These are phyloP conservation scores for Pestalotiopsis sp. DNA, from an alignment of 2,329 filamentous ascomycete genomes.

Conservation along the genomic window DNA sequence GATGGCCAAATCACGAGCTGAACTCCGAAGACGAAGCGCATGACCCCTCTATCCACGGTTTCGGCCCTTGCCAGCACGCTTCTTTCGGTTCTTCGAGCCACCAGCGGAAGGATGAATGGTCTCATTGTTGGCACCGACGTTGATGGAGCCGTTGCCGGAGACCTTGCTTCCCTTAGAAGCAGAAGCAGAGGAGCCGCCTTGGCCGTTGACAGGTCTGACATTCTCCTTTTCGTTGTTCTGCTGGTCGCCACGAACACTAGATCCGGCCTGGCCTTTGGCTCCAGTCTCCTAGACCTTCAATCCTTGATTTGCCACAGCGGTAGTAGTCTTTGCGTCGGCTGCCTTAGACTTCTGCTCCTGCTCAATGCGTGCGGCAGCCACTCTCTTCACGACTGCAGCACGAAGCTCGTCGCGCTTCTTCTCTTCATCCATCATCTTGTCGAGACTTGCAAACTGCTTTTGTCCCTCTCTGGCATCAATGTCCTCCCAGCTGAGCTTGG, in stretches of 20 bases:
- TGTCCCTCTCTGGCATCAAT: conserved; percentile 40
- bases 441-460: background rate
- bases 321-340: background rate
- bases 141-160: too few species aligned
- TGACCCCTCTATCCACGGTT: conserved; percentile 4
- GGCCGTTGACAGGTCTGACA: background rate
- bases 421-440: conserved; percentile 1
- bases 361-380: background rate
- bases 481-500: conserved; percentile 70
- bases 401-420: conserved; percentile 5
- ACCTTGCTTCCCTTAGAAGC: too few species aligned
- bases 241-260: background rate
- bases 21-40: background rate
- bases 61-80: conserved; percentile 8
- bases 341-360: background rate
- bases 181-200: background rate
- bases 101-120: background rate
- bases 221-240: conserved; percentile 7
- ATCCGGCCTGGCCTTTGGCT: background rate
- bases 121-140: background rate
- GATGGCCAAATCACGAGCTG: background rate
- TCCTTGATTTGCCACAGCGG: background rate
- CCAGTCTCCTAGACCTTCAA: conserved; percentile 11
- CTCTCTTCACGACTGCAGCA: background rate
- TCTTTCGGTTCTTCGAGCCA: background rate